Evolutionary conservation across 2,329 filamentous ascomycete genomes (phyloP).

Genomic region (Rosellinia necatrix): DNA sequence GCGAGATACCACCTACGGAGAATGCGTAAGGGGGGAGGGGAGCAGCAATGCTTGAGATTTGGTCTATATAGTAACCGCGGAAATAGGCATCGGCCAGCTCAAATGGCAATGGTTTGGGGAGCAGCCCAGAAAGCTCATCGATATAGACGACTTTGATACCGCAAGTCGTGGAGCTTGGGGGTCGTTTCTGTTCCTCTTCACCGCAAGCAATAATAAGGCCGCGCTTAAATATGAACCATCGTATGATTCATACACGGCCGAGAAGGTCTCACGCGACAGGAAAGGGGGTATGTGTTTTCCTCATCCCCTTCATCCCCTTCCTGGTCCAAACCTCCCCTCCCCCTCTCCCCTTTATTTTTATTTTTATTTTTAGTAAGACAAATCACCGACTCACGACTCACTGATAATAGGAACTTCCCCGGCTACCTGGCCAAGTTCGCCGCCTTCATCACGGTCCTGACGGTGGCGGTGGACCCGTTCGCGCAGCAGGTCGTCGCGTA

Average conservation of each 20-base stretch:
- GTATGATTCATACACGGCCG: no score
- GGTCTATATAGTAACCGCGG: background rate
- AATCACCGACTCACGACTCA: no score
- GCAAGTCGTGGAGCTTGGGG: slow-evolving; percentile 5
- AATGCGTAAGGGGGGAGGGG: no score
- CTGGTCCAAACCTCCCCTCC: no score
- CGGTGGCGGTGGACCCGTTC: slow-evolving; percentile 15
- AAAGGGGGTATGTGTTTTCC: no score
- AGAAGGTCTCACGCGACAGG: no score
- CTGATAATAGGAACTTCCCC: background rate
- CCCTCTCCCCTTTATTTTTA: no score
- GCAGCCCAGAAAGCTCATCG: background rate
- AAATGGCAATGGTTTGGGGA: slow-evolving; percentile 7
- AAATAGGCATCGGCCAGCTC: background rate
- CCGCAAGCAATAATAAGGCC: background rate
- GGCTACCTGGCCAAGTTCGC: slow-evolving; percentile 9
- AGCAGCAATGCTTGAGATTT: background rate
- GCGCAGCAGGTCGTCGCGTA: slow-evolving; percentile 15
- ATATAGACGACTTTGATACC: background rate
- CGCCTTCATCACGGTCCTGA: slow-evolving; percentile 15
- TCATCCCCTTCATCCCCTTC: no score
- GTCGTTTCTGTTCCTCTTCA: slow-evolving; percentile 1
- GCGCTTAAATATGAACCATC: no score
- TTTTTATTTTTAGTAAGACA: no score
- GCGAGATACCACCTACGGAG: no score